Percentiles rank a stretch among this genome's conserved stretches.
phyloP scores from a whole-genome alignment of 805 yeast genomes.

The Ogataea ganodermae region DNA sequence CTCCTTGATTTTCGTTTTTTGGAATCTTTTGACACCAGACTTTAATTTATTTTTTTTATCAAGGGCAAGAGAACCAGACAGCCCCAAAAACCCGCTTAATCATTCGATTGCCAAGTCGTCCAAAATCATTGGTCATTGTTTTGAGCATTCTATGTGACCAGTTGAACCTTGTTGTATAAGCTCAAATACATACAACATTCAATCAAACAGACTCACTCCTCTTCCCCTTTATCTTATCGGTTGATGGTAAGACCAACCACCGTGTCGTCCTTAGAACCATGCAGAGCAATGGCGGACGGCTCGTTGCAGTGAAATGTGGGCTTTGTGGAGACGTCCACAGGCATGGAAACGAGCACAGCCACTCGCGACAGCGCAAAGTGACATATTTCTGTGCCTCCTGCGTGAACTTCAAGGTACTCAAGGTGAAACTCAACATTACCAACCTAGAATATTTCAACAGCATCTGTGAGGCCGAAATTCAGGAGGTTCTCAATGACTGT shows the following conservation, averaged over 20 bases:
- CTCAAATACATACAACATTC: background rate
- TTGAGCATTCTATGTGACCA: too few species aligned
- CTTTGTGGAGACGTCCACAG: constrained; percentile 12
- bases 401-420: constrained; percentile 29
- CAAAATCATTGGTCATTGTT: too few species aligned
- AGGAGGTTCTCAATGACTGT: constrained; percentile 27
- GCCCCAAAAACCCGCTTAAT: too few species aligned
- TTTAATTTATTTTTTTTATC: background rate
- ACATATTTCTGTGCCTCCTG: constrained; percentile 31
- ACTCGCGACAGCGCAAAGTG: constrained; percentile 5
- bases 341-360: background rate
- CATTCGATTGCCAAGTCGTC: constrained; percentile 9
- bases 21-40: background rate
- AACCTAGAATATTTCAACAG: constrained; percentile 23
- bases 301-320: constrained; percentile 20
- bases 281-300: constrained; percentile 8
- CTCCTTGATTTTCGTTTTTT: background rate
- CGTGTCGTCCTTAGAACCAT: background rate
- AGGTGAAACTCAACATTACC: constrained; percentile 25
- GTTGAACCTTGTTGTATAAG: background rate
- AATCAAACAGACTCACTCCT: background rate
- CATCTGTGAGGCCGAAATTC: constrained; percentile 24
- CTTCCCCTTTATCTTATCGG: constrained; percentile 15
- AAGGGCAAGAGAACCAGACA: background rate
- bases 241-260: background rate